Evolutionary conservation across 306 rosid genomes (phyloP).

Genomic region (Trifolium subterraneum): DNA sequence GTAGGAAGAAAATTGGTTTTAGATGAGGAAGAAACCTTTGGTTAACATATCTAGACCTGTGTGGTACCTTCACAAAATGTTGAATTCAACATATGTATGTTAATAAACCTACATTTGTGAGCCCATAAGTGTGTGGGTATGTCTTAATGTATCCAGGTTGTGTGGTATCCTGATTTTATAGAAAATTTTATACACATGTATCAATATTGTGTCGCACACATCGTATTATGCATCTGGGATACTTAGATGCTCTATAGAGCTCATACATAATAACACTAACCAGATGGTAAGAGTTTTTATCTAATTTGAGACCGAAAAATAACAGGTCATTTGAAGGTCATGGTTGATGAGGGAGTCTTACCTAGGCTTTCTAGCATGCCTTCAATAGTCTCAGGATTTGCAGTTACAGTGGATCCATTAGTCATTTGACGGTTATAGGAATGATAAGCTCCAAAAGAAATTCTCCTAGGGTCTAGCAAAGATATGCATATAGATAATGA

Average conservation of each 20-base stretch:
- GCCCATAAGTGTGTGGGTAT: conserved; percentile 5
- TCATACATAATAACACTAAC: conserved; percentile 8
- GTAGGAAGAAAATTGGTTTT: neutral
- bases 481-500: conserved; percentile 94
- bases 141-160: neutral
- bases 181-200: neutral
- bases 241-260: neutral
- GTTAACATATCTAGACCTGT: neutral
- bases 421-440: conserved; percentile 75
- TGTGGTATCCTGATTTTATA: neutral
- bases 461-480: conserved; percentile 90
- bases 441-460: conserved; percentile 66
- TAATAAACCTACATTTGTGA: neutral
- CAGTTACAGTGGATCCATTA: conserved; percentile 63
- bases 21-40: conserved; percentile 4
- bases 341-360: conserved; percentile 42
- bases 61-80: neutral
- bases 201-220: neutral
- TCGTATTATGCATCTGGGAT: neutral
- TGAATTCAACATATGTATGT: neutral
- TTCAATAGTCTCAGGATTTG: conserved; percentile 90
- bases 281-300: neutral
- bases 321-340: conserved; percentile 25
- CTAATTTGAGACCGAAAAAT: neutral
- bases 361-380: conserved; percentile 98